phyloP scores from a whole-genome alignment of 2,329 filamentous ascomycete genomes.

The Nothopassalora personata region DNA sequence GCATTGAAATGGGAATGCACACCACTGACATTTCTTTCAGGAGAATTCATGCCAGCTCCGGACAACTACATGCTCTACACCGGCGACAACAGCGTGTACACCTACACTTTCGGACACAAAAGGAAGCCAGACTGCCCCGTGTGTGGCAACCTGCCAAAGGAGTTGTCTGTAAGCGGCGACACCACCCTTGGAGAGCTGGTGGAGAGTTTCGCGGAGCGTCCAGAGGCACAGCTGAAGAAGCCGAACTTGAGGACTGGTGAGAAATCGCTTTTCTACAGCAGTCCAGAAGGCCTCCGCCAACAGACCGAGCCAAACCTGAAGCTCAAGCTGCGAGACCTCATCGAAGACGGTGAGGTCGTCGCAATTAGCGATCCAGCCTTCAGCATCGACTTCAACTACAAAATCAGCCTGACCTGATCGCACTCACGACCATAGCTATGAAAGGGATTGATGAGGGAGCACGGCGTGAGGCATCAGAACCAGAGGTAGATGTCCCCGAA shows the following conservation, averaged over 20 bases:
- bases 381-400: conserved; percentile 59
- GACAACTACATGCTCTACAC: conserved; percentile 98
- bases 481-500: neutral
- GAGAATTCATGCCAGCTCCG: conserved; percentile 36
- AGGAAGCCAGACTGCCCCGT: conserved; percentile 93
- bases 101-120: conserved; percentile 92
- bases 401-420: conserved; percentile 34
- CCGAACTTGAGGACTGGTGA: conserved; percentile 76
- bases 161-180: conserved; percentile 64
- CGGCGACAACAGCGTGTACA: conserved; percentile 91
- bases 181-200: conserved; percentile 77
- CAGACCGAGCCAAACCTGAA: conserved; percentile 76
- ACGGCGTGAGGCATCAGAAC: neutral
- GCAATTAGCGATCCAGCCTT: conserved; percentile 92
- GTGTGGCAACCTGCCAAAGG: conserved; percentile 76
- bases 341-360: conserved; percentile 78
- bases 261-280: conserved; percentile 87
- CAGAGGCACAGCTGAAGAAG: conserved; percentile 90
- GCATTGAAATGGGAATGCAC: neutral
- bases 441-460: neutral
- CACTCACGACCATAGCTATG: neutral
- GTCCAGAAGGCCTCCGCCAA: conserved; percentile 73
- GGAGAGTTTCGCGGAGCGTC: conserved; percentile 72
- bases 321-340: conserved; percentile 70
- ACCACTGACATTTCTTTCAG: neutral